These are phyloP conservation scores for Inosperma sp. DNA, from an alignment of 768 basidiomycete genomes.

Conservation along the genomic window DNA sequence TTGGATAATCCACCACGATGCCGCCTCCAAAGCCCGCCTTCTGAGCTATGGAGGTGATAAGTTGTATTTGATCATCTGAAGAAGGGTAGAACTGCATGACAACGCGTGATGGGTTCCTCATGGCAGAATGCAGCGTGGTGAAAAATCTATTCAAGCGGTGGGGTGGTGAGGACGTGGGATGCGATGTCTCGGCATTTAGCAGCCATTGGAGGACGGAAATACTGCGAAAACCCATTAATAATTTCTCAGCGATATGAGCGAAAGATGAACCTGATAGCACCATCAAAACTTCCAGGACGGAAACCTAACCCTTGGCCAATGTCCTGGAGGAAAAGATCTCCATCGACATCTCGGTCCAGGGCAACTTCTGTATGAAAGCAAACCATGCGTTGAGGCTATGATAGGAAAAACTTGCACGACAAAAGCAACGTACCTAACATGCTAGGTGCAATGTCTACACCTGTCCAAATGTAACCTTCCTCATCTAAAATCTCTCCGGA, in stretches of 20 bases:
- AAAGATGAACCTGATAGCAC: slow-evolving; percentile 78
- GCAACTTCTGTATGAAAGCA: slow-evolving; percentile 79
- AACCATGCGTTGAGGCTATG: neutral
- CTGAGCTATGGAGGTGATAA: slow-evolving; percentile 90
- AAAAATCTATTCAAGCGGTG: slow-evolving; percentile 86
- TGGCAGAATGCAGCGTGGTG: slow-evolving; percentile 83
- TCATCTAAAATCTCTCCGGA: slow-evolving; percentile 96
- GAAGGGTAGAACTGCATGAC: slow-evolving; percentile 95
- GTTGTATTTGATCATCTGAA: slow-evolving; percentile 93
- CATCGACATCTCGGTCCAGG: slow-evolving; percentile 90
- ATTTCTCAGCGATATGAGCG: neutral
- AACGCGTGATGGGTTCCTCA: slow-evolving; percentile 81
- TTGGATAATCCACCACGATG: slow-evolving; percentile 94
- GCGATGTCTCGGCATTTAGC: slow-evolving; percentile 91
- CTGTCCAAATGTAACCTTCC: slow-evolving; percentile 89
- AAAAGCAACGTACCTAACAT: slow-evolving; percentile 80
- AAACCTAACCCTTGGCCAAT: slow-evolving; percentile 98
- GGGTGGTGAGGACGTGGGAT: slow-evolving; percentile 83
- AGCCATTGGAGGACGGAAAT: slow-evolving; percentile 99
- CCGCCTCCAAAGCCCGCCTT: slow-evolving; percentile 97
- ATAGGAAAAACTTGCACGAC: neutral
- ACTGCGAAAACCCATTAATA: slow-evolving; percentile 44
- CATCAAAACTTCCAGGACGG: slow-evolving; percentile 94
- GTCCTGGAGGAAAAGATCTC: slow-evolving; percentile 94
- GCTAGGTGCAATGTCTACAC: slow-evolving; percentile 91